Conservation (phyloP, 257 asterid genomes). For the Anisodus acutangulus region DNA sequence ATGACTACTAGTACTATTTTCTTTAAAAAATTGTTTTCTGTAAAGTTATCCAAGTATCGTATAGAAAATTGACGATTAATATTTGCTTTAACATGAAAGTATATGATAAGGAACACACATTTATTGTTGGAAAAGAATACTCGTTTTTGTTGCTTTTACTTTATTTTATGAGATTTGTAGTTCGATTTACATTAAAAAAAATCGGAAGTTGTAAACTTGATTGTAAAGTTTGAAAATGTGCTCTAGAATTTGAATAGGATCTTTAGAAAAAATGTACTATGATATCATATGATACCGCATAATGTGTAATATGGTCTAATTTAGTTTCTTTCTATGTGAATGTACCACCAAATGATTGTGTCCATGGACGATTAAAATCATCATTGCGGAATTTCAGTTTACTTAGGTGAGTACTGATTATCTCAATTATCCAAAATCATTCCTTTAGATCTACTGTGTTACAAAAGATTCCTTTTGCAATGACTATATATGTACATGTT, state of each 20-base stretch:
- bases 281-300: background rate
- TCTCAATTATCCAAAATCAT: background rate
- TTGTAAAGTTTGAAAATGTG: background rate
- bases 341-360: constrained; percentile 51
- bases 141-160: background rate
- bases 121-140: background rate
- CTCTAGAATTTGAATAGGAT: background rate
- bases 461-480: constrained; percentile 26
- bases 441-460: background rate
- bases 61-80: background rate
- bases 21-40: background rate
- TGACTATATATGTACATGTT: constrained; percentile 1
- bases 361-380: constrained; percentile 45
- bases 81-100: background rate
- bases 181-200: background rate
- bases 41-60: background rate
- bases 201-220: background rate
- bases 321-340: constrained; percentile 45
- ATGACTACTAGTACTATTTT: background rate
- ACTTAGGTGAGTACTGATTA: constrained; percentile 67
- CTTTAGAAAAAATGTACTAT: background rate
- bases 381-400: constrained; percentile 61
- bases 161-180: background rate
- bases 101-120: background rate
- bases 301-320: constrained; percentile 37